A percentile compares a stretch with the other conserved stretches of the same genome.
Conservation (phyloP, 345 rosid genomes). For the Schrenkiella parvula region DNA sequence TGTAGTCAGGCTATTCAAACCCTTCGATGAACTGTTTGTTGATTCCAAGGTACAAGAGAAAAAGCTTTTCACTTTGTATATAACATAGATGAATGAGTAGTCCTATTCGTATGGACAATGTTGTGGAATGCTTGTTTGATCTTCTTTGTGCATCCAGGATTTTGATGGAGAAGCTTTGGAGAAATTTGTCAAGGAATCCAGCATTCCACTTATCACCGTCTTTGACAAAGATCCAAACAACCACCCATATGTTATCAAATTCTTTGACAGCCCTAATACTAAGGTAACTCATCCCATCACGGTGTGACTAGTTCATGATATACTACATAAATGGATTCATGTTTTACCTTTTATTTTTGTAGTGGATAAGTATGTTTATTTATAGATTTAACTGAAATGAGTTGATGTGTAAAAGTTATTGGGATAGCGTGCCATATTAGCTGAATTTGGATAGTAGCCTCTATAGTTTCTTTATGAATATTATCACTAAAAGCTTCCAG, state of each 20-base stretch:
- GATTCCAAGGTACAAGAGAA: conserved; percentile 63
- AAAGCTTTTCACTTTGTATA: neutral
- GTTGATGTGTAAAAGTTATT: neutral
- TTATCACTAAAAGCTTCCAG: neutral
- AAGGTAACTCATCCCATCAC: conserved; percentile 49
- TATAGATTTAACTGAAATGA: neutral
- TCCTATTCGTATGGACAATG: neutral
- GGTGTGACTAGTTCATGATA: neutral
- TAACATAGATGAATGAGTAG: neutral
- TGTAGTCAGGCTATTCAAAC: conserved; percentile 81
- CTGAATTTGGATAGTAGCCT: neutral
- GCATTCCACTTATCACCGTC: conserved; percentile 69
- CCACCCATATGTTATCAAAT: conserved; percentile 82
- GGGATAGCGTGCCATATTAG: neutral
- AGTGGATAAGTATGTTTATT: neutral
- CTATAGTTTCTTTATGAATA: neutral
- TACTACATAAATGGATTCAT: neutral
- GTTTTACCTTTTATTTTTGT: neutral
- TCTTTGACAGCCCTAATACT: conserved; percentile 59
- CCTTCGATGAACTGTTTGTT: conserved; percentile 81
- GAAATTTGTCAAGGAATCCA: conserved; percentile 78
- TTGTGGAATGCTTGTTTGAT: neutral
- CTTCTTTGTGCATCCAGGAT: conserved; percentile 50
- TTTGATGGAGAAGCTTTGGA: conserved; percentile 63
- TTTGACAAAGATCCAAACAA: conserved; percentile 69